A percentile compares a stretch with the other conserved stretches of the same genome.
Conservation (phyloP, 768 basidiomycete genomes). For the Termitomyces sp. region DNA sequence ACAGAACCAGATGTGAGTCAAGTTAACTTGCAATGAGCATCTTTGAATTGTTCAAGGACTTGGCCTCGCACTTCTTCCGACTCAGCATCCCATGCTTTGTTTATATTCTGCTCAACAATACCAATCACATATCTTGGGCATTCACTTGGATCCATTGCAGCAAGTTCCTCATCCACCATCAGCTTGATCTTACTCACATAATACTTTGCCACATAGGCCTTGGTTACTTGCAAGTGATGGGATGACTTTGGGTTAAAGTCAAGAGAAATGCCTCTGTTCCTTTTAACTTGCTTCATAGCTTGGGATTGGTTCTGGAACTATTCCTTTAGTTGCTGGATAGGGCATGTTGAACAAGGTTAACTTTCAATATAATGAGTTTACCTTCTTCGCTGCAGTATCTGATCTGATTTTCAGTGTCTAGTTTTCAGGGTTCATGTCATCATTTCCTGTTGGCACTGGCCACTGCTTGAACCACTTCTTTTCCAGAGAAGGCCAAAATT, state of each 20-base stretch:
- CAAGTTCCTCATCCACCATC: not conserved
- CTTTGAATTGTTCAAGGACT: not conserved
- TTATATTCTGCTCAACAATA: not conserved
- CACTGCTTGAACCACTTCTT: not conserved
- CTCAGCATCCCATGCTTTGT: not conserved
- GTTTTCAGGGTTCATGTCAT: not conserved
- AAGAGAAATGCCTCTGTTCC: not conserved
- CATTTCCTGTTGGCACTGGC: not conserved
- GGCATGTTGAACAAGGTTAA: not conserved
- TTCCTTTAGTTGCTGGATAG: not conserved
- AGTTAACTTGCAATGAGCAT: too few species aligned
- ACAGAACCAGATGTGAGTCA: too few species aligned
- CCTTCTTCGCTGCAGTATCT: not conserved
- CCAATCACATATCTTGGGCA: not conserved
- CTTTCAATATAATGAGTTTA: not conserved
- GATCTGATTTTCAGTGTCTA: too few species aligned
- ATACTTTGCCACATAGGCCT: not conserved
- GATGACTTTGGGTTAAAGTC: not conserved
- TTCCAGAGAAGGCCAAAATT: not conserved
- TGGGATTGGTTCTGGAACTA: not conserved
- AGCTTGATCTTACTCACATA: not conserved
- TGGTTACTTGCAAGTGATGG: not conserved
- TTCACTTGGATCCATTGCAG: not conserved
- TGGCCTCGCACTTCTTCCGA: not conserved
- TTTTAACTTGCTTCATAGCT: not conserved